These are phyloP conservation scores for Malus sieversii DNA, from an alignment of 306 rosid species.

Conservation along the genomic window DNA sequence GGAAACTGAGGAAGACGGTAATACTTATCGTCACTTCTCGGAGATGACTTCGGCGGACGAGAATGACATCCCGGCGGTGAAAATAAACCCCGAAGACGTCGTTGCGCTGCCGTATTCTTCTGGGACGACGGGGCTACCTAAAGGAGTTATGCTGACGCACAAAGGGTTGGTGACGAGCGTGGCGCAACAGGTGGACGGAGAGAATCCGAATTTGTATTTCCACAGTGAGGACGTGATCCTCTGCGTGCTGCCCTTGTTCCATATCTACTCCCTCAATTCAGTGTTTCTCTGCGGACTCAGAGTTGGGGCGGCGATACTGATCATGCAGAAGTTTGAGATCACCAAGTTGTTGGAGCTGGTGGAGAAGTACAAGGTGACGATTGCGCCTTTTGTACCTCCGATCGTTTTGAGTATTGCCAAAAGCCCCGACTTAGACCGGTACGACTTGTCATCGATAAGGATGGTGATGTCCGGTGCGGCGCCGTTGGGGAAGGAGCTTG, in stretches of 20 bases:
- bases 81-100: slow-evolving; percentile 53
- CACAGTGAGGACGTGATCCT: slow-evolving; percentile 52
- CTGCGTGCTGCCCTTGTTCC: slow-evolving; percentile 76
- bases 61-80: slow-evolving; percentile 35
- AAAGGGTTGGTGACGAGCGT: slow-evolving; percentile 52
- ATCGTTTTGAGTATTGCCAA: slow-evolving; percentile 59
- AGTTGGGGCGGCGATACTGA: slow-evolving; percentile 59
- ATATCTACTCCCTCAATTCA: slow-evolving; percentile 66
- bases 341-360: slow-evolving; percentile 32
- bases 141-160: slow-evolving; percentile 81
- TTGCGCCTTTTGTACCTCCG: slow-evolving; percentile 74
- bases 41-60: slow-evolving; percentile 35
- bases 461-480: slow-evolving; percentile 70
- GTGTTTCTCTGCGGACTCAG: slow-evolving; percentile 58
- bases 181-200: slow-evolving; percentile 70
- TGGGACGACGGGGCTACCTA: slow-evolving; percentile 66
- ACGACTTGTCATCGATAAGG: slow-evolving; percentile 64
- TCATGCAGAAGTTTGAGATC: slow-evolving; percentile 55
- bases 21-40: slow-evolving; percentile 19
- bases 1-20: not conserved
- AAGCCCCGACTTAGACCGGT: slow-evolving; percentile 27
- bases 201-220: slow-evolving; percentile 54
- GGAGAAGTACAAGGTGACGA: slow-evolving; percentile 44
- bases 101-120: slow-evolving; percentile 81
- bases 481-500: slow-evolving; percentile 64